phyloP scores from a whole-genome alignment of 306 rosid species.

The Castanea crenata region DNA sequence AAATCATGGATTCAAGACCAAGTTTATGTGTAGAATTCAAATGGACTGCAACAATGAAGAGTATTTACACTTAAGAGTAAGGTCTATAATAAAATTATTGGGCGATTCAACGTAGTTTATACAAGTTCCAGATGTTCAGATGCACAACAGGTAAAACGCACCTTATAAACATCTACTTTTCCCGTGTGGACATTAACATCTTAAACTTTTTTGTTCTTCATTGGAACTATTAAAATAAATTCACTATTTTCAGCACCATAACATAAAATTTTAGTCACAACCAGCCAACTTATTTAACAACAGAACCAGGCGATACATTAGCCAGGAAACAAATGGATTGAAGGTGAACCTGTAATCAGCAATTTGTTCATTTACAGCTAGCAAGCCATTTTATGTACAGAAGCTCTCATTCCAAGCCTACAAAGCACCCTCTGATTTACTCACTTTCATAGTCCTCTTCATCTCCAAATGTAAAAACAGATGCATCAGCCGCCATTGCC shows the following conservation, averaged over 20 bases:
- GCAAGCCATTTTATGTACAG: conserved; percentile 66
- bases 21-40: too few relatives aligned
- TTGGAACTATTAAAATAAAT: neutral
- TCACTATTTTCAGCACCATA: neutral
- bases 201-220: neutral
- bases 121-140: too few relatives aligned
- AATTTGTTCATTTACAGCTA: conserved; percentile 15
- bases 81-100: too few relatives aligned
- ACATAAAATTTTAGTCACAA: neutral
- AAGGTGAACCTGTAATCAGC: conserved; percentile 19
- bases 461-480: conserved; percentile 92
- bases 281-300: neutral
- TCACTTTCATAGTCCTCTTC: conserved; percentile 96
- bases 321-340: conserved; percentile 37
- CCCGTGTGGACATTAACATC: neutral
- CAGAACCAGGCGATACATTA: conserved; percentile 25
- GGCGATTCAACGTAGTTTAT: too few relatives aligned
- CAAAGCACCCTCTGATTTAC: conserved; percentile 27
- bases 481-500: conserved; percentile 99
- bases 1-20: too few relatives aligned
- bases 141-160: neutral
- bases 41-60: too few relatives aligned
- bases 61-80: too few relatives aligned
- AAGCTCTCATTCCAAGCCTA: conserved; percentile 11
- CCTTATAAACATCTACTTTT: neutral